Percentiles rank a stretch among this genome's conserved stretches.
phyloP scores from a whole-genome alignment of 2,329 filamentous ascomycete species.

The Tolypocladium amazonense region DNA sequence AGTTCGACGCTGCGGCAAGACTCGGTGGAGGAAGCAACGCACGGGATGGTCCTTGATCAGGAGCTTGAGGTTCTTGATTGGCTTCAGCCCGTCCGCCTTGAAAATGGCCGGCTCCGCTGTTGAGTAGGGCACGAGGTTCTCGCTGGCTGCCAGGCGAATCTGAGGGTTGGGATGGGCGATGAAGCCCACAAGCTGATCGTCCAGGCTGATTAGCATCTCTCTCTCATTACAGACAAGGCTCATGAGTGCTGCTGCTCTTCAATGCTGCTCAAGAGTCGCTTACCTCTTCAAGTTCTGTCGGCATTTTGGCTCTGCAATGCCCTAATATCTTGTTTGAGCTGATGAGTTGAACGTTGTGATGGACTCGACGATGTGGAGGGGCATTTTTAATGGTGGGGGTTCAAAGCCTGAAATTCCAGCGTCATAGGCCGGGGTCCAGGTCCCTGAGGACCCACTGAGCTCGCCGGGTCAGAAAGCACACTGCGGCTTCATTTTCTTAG shows the following conservation, averaged over 20 bases:
- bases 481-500: neutral
- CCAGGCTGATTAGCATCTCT: neutral
- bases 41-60: slow-evolving; percentile 76
- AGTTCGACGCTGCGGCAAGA: neutral
- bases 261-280: neutral
- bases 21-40: slow-evolving; percentile 17
- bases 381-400: slow-evolving; percentile 11
- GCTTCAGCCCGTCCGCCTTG: slow-evolving; percentile 67
- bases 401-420: slow-evolving; percentile 3
- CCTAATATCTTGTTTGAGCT: neutral
- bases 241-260: neutral
- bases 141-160: slow-evolving; percentile 74
- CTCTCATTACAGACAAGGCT: neutral
- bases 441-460: slow-evolving; percentile 10
- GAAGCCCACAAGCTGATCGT: slow-evolving; percentile 72
- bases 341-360: neutral
- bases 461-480: neutral
- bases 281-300: slow-evolving; percentile 69
- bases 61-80: slow-evolving; percentile 79
- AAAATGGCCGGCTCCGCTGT: slow-evolving; percentile 66
- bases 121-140: slow-evolving; percentile 79
- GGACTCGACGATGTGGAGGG: slow-evolving; percentile 8
- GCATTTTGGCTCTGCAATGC: slow-evolving; percentile 37
- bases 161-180: slow-evolving; percentile 86
- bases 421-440: slow-evolving; percentile 4